A percentile compares a stretch with the other conserved stretches of the same genome.
Conservation (phyloP, 1,139 yeast species). For the Saccharomyces hybrid region DNA sequence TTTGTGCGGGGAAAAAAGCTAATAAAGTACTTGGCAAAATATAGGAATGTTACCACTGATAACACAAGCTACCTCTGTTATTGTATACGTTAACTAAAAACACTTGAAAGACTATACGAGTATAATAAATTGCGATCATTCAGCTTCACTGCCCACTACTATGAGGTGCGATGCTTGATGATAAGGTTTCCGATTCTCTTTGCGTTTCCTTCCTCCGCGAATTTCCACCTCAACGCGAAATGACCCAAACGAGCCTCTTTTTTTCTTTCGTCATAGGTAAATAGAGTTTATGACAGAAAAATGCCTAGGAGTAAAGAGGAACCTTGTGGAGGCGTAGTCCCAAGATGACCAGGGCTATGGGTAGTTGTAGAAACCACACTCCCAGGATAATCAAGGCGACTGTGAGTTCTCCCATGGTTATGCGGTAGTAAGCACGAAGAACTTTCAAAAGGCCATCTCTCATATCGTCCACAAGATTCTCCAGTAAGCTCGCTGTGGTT, state of each 20-base stretch:
- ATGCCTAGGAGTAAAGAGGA: neutral
- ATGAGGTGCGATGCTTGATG: neutral
- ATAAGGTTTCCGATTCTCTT: neutral
- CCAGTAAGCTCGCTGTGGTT: constrained; percentile 6
- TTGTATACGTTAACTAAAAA: neutral
- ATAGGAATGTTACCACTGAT: neutral
- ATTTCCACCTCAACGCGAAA: neutral
- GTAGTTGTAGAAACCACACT: constrained; percentile 42
- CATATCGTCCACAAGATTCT: constrained; percentile 26
- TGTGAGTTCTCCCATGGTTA: constrained; percentile 39
- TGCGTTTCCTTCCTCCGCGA: neutral
- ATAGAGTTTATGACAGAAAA: neutral
- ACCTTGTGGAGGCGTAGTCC: neutral
- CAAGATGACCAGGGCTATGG: constrained; percentile 30
- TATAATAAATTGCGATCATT: neutral
- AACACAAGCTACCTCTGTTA: neutral
- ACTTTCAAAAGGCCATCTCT: constrained; percentile 23
- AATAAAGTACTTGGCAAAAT: neutral
- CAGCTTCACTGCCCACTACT: neutral
- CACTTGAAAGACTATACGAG: neutral
- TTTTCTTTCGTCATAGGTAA: neutral
- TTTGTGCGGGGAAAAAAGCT: neutral
- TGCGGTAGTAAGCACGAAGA: constrained; percentile 32
- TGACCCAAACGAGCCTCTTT: neutral
- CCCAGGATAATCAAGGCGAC: constrained; percentile 40